Conservation (phyloP, 768 basidiomycete species). For the Mycena crocata region DNA sequence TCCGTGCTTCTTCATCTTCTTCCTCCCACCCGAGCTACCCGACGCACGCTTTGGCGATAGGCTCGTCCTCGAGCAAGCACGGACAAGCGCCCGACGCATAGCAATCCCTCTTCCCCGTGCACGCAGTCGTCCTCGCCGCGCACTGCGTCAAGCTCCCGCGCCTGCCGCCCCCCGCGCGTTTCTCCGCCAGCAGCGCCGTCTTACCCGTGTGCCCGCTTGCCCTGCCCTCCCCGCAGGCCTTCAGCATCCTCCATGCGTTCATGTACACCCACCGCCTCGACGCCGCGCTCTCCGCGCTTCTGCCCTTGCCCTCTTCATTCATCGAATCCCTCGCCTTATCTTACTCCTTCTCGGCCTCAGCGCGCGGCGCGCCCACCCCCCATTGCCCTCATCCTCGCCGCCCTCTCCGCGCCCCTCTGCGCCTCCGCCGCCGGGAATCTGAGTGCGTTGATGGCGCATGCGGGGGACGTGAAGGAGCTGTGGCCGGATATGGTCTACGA, state of each 20-base stretch:
- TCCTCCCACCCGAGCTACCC: constrained; percentile 33
- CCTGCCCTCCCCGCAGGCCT: constrained; percentile 61
- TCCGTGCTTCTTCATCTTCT: constrained; percentile 17
- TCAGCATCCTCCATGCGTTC: constrained; percentile 57
- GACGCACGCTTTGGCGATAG: constrained; percentile 67
- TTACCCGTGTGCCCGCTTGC: constrained; percentile 49
- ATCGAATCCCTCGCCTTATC: constrained; percentile 18
- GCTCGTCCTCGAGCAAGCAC: constrained; percentile 36
- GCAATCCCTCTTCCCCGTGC: constrained; percentile 69
- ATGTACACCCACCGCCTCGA: constrained; percentile 60
- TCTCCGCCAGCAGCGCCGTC: constrained; percentile 37
- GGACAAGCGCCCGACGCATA: constrained; percentile 25
- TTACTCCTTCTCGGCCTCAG: constrained; percentile 33
- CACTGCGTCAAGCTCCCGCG: constrained; percentile 75
- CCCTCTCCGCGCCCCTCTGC: constrained; percentile 15
- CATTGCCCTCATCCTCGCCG: constrained; percentile 43
- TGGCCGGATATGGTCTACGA: constrained; percentile 67
- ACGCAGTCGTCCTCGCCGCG: constrained; percentile 76
- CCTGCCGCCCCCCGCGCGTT: constrained; percentile 53
- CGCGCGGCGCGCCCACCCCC: constrained; percentile 44
- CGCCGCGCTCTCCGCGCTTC: constrained; percentile 53
- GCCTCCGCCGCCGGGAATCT: not conserved
- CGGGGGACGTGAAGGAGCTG: constrained; percentile 61
- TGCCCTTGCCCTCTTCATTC: constrained; percentile 47
- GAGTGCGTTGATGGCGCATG: constrained; percentile 43